A percentile compares a stretch with the other conserved stretches of the same genome.
Evolutionary conservation across 176 grass and related monocot genomes (phyloP).

Genomic region (Juncus inflexus): DNA sequence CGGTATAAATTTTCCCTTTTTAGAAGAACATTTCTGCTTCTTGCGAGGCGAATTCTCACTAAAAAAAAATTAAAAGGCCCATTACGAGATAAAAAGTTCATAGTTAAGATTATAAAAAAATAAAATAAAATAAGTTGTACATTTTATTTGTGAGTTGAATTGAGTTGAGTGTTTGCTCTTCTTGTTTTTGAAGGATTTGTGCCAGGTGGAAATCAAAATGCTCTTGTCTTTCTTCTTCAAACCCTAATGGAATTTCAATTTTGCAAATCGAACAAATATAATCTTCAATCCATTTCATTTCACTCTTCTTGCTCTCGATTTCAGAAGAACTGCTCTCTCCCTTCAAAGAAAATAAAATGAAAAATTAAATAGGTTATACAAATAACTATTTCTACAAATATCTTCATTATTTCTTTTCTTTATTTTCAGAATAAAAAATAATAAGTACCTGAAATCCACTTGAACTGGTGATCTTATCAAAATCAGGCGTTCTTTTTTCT

Average conservation of each 20-base stretch:
- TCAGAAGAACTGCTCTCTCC: neutral
- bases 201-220: conserved; percentile 86
- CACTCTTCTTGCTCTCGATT: conserved; percentile 9
- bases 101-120: conserved; percentile 1
- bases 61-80: neutral
- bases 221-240: conserved; percentile 79
- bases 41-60: conserved; percentile 30
- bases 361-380: conserved; percentile 6
- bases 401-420: neutral
- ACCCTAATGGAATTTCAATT: conserved; percentile 67
- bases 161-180: conserved; percentile 11
- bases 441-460: no score
- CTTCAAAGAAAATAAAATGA: conserved; percentile 24
- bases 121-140: neutral
- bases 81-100: neutral
- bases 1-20: conserved; percentile 60
- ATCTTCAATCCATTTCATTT: conserved; percentile 51
- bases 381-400: conserved; percentile 9
- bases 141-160: conserved; percentile 4
- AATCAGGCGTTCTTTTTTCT: conserved; percentile 17
- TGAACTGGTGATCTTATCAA: neutral
- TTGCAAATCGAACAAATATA: conserved; percentile 82
- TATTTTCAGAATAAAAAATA: no score
- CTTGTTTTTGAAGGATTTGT: conserved; percentile 67
- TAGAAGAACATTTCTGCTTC: conserved; percentile 48